Percentiles rank a stretch among this genome's conserved stretches.
Conservation (phyloP, 202 grass and related monocot genomes). For the Zizania palustris region DNA sequence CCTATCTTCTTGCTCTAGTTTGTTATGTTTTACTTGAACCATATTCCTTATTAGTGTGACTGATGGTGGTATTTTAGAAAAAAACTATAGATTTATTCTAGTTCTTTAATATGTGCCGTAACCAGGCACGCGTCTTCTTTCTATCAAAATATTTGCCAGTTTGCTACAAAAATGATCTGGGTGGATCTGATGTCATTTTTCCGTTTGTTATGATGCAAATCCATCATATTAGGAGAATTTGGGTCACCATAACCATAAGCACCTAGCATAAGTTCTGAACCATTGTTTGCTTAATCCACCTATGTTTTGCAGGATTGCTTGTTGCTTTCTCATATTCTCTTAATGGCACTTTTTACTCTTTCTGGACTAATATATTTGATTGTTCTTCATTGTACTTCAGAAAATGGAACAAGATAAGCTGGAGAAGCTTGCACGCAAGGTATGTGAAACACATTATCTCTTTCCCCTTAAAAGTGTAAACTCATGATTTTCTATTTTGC, state of each 20-base stretch:
- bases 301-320: neutral
- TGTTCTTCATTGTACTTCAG: conserved; percentile 51
- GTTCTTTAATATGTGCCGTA: neutral
- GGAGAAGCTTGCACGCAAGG: conserved; percentile 80
- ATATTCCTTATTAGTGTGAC: neutral
- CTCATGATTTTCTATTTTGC: neutral
- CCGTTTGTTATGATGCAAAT: neutral
- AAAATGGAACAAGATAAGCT: conserved; percentile 92
- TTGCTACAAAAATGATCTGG: neutral
- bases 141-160: neutral
- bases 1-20: no score
- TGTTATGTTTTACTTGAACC: neutral
- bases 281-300: neutral
- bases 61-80: neutral
- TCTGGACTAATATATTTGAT: neutral
- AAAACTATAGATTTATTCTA: neutral
- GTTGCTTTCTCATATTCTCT: neutral
- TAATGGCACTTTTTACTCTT: neutral
- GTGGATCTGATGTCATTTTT: neutral
- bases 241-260: neutral
- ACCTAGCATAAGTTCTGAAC: neutral
- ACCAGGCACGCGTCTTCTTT: neutral
- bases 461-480: neutral
- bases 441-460: conserved; percentile 19
- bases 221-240: neutral